Conservation (phyloP, 257 asterid genomes). For the Cynanchum wilfordii region DNA sequence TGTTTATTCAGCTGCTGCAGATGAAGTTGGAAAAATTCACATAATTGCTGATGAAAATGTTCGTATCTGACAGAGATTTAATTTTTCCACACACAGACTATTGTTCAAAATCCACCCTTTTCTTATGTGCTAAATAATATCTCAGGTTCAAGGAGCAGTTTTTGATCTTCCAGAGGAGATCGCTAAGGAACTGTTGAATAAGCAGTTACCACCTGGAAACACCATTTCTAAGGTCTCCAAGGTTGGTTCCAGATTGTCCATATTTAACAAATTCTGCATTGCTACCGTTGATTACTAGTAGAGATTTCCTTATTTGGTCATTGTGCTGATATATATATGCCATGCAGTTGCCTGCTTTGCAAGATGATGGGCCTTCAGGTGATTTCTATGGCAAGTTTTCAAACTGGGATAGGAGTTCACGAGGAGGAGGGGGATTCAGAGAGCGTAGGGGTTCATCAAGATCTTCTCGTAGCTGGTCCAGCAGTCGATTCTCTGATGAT, state of each 20-base stretch:
- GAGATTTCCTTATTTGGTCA: not conserved
- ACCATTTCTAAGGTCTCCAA: slow-evolving; percentile 68
- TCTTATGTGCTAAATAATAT: slow-evolving; percentile 8
- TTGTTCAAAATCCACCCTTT: not conserved
- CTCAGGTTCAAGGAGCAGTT: slow-evolving; percentile 86
- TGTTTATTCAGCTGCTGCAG: slow-evolving; percentile 88
- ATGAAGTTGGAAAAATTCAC: slow-evolving; percentile 76
- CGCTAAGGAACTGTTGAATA: slow-evolving; percentile 68
- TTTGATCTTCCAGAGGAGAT: slow-evolving; percentile 97
- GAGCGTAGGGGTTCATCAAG: slow-evolving; percentile 53
- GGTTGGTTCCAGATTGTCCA: slow-evolving; percentile 29
- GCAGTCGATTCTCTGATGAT: slow-evolving; percentile 32
- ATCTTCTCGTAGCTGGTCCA: slow-evolving; percentile 54
- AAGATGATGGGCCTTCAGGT: slow-evolving; percentile 83
- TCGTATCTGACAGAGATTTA: not conserved
- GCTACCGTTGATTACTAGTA: not conserved
- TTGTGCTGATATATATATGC: slow-evolving; percentile 1
- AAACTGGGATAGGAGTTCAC: slow-evolving; percentile 47
- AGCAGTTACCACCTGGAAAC: slow-evolving; percentile 81
- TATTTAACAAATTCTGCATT: not conserved
- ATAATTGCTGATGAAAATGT: slow-evolving; percentile 70
- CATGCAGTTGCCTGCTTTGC: slow-evolving; percentile 82
- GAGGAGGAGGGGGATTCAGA: slow-evolving; percentile 63
- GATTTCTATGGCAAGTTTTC: slow-evolving; percentile 83
- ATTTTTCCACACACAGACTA: not conserved